Conservation (phyloP, 495 filamentous ascomycete species). For the Copromyces sp. region DNA sequence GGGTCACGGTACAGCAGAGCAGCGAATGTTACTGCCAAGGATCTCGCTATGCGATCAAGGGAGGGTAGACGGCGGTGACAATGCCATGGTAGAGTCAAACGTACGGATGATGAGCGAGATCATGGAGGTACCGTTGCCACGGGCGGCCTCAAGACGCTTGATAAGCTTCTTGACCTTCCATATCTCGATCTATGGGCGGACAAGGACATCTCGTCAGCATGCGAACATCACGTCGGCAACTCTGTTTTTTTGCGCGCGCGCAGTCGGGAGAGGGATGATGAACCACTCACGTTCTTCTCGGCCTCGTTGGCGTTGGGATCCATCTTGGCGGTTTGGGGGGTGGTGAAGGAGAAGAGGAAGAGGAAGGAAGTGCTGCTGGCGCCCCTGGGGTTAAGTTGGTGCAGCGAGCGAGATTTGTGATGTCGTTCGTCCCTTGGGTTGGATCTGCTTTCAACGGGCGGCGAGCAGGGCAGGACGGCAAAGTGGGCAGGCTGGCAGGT, state of each 20-base stretch:
- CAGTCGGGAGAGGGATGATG: conserved; percentile 3
- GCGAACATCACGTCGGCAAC: neutral
- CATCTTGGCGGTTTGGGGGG: conserved; percentile 48
- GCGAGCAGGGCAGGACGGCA: neutral
- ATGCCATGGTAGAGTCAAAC: conserved; percentile 25
- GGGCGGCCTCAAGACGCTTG: conserved; percentile 84
- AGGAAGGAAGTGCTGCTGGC: neutral
- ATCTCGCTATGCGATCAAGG: neutral
- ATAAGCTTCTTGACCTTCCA: conserved; percentile 93
- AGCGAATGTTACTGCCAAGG: neutral
- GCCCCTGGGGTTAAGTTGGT: neutral
- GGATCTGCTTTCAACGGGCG: neutral
- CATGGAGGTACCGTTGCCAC: conserved; percentile 96
- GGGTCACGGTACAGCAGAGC: neutral
- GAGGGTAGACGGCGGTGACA: conserved; percentile 11
- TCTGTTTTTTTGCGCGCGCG: conserved; percentile 2
- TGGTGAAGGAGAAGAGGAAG: neutral
- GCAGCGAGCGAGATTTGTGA: neutral
- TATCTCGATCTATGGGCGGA: conserved; percentile 50
- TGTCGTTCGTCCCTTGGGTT: neutral
- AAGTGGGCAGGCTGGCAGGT: neutral
- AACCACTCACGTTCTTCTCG: conserved; percentile 77
- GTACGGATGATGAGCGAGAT: conserved; percentile 96
- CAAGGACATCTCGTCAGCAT: conserved; percentile 11
- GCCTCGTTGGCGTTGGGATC: conserved; percentile 81